Evolutionary conservation across 495 filamentous ascomycete species (phyloP), one percentile per base, ranked within the genome.

Genomic region (Penicillium chermesinum): DNA sequence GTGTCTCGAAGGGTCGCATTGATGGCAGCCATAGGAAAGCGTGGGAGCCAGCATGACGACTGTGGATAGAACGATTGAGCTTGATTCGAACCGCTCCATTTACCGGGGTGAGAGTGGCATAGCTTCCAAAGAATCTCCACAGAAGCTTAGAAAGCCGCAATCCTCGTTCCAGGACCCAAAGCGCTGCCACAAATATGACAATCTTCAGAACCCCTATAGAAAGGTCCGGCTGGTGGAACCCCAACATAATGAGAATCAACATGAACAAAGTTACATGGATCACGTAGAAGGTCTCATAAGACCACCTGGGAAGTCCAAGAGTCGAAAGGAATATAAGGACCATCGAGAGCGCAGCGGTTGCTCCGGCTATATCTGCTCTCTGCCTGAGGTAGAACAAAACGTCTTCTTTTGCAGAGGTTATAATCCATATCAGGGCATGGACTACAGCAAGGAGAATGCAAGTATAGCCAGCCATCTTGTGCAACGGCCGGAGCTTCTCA

Each of bases 11-110:
- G 13, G 63, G 52, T 27, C 77, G 72, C 22, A 84, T 73, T n/a
- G 67, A 65, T 0, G 79, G 81, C 7, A 83, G 73, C 73, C 74
- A 83, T 30, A 83, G 53, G 46, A 81, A 85, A 46, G 76, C 78
- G 52, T 85, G 81, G 42, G 80, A 80, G 6, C 79, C 80, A 10
- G 79, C 13, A n/a, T n/a, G 75, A 15, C 57, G 58, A 2, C 75
- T 74, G 12, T 65, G 56, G 8, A 65, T 43, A 0, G 62, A 57
- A 38, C 75, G 77, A 49, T 73, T 67, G 32, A 84, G 60, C 2
- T 77, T 69, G 17, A 83, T 67, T 44, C 77, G 69, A 10, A 78
- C 82, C 18, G 76, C 81, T 5, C 77, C 71, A 34, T 79, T 65
- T 7, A 85, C 70, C 13, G 81, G 71, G 25, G 75, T 72, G 5